These are phyloP conservation scores for Scleroderma bovista DNA, from an alignment of 768 basidiomycete species.

Conservation along the genomic window DNA sequence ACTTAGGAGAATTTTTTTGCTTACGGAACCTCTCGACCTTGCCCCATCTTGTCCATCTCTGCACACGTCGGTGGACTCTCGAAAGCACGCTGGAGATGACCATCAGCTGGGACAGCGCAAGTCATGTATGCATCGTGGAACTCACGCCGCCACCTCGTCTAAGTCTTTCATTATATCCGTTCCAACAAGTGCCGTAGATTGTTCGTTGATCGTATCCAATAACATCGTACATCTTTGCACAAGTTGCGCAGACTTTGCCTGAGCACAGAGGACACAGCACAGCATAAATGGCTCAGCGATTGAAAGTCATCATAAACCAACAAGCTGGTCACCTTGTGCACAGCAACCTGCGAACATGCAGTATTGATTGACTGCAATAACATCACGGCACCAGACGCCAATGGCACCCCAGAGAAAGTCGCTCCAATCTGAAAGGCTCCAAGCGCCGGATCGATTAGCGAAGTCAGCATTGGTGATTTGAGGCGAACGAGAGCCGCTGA, in stretches of 20 bases:
- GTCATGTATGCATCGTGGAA: neutral
- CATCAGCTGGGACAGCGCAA: neutral
- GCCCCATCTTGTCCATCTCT: constrained; percentile 35
- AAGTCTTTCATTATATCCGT: constrained; percentile 34
- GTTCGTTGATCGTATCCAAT: constrained; percentile 36
- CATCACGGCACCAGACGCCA: constrained; percentile 38
- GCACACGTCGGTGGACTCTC: constrained; percentile 34
- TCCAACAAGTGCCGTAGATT: constrained; percentile 33
- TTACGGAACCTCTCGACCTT: constrained; percentile 36
- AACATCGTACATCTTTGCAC: constrained; percentile 38
- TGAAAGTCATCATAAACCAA: neutral
- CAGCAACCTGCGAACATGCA: constrained; percentile 40
- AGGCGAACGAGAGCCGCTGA: neutral
- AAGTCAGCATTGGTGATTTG: constrained; percentile 14
- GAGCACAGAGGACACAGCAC: constrained; percentile 2
- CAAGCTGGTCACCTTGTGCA: constrained; percentile 40
- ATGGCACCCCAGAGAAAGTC: constrained; percentile 40
- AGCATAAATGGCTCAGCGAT: neutral
- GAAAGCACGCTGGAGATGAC: constrained; percentile 34
- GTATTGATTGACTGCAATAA: constrained; percentile 40
- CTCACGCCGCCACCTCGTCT: constrained; percentile 44
- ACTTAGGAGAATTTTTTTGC: constrained; percentile 6
- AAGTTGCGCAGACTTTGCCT: constrained; percentile 41
- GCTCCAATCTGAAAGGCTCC: constrained; percentile 39
- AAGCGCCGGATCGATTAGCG: constrained; percentile 12